A percentile compares a stretch with the other conserved stretches of the same genome.
These are phyloP conservation scores for Debaryomycetaceae sp. DNA, from an alignment of 1,139 yeast species.

Conservation along the genomic window DNA sequence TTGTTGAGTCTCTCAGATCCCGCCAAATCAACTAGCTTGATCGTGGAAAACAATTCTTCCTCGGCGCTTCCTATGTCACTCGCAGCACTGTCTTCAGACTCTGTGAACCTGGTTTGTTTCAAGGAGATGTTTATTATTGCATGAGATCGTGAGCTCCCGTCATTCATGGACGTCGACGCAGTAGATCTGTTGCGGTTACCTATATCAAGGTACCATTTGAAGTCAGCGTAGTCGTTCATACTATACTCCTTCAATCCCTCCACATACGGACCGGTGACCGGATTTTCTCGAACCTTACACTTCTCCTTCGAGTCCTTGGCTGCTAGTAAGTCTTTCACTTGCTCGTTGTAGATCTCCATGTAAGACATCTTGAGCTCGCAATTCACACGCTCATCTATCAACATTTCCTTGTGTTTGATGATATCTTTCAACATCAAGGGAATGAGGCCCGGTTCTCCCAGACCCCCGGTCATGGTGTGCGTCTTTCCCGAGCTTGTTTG, in stretches of 20 bases:
- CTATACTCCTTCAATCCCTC: constrained; percentile 53
- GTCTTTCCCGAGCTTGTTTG: constrained; percentile 77
- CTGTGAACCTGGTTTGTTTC: constrained; percentile 55
- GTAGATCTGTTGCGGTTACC: constrained; percentile 59
- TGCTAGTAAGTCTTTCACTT: constrained; percentile 55
- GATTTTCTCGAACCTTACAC: constrained; percentile 56
- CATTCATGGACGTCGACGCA: constrained; percentile 69
- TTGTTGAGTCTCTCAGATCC: constrained; percentile 72
- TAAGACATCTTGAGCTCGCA: constrained; percentile 59
- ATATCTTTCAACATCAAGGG: constrained; percentile 57
- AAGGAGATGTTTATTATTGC: constrained; percentile 67
- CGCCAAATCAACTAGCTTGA: constrained; percentile 74
- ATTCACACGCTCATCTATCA: constrained; percentile 39
- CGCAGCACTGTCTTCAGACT: constrained; percentile 20
- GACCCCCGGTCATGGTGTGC: constrained; percentile 67
- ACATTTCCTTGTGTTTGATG: constrained; percentile 39
- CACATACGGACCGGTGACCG: constrained; percentile 65
- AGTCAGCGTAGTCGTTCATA: constrained; percentile 44
- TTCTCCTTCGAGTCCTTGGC: constrained; percentile 19
- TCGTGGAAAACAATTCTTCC: constrained; percentile 52
- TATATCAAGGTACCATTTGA: constrained; percentile 33
- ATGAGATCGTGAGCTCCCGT: constrained; percentile 71
- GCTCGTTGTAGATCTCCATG: constrained; percentile 72
- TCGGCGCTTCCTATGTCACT: constrained; percentile 46
- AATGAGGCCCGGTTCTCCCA: constrained; percentile 52